Conservation (phyloP, 164 flowering plant species). For the Santalum album region DNA sequence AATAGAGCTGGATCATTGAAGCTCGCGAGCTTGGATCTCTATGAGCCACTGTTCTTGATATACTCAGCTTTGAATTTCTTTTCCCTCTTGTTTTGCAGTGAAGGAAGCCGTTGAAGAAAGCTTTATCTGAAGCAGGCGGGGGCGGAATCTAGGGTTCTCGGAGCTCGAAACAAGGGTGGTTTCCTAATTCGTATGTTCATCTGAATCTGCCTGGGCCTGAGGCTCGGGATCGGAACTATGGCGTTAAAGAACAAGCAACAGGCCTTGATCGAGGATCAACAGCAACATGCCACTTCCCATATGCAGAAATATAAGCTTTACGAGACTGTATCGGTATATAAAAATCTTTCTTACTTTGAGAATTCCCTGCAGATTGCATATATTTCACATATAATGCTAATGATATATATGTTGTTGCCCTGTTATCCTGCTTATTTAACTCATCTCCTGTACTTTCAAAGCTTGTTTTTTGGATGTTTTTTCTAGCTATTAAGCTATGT, state of each 20-base stretch:
- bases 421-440: no score
- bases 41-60: background rate
- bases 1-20: background rate
- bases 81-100: background rate
- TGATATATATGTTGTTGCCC: no score
- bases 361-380: no score
- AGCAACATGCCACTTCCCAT: no score
- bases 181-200: conserved; percentile 20
- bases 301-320: conserved; percentile 82
- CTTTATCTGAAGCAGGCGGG: conserved; percentile 55
- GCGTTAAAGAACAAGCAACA: conserved; percentile 28
- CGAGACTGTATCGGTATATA: conserved; percentile 82
- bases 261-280: conserved; percentile 17
- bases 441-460: no score
- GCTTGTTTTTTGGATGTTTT: no score
- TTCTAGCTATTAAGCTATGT: no score
- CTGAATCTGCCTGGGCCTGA: conserved; percentile 33
- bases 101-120: conserved; percentile 17
- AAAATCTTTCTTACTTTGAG: background rate
- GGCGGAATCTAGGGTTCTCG: conserved; percentile 14
- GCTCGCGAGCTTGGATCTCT: background rate
- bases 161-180: conserved; percentile 9
- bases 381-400: no score
- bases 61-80: background rate
- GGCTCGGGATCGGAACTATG: conserved; percentile 52